Evolutionary conservation across 2,329 filamentous ascomycete species (phyloP).

Genomic region (Escovopsis sp.): DNA sequence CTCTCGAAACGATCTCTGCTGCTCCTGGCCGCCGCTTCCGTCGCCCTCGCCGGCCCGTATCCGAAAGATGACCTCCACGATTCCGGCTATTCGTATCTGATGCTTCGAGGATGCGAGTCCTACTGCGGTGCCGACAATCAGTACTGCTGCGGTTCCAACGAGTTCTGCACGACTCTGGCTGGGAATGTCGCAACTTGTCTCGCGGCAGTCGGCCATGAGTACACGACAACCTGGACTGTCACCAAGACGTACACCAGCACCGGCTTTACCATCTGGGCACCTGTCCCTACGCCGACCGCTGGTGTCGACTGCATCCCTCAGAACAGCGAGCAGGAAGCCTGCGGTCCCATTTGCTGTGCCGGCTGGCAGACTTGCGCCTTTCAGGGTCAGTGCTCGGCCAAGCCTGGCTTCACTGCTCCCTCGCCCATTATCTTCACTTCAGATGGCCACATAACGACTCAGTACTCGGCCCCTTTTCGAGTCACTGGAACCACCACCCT

Average conservation of each 20-base stretch:
- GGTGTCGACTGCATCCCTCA: slow-evolving; percentile 35
- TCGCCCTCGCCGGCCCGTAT: slow-evolving; percentile 29
- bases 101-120: slow-evolving; percentile 32
- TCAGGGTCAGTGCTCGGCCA: slow-evolving; percentile 41
- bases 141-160: slow-evolving; percentile 36
- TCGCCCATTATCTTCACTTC: slow-evolving; percentile 30
- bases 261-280: slow-evolving; percentile 33
- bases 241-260: slow-evolving; percentile 47
- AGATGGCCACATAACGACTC: slow-evolving; percentile 36
- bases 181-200: slow-evolving; percentile 36
- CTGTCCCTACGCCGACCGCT: slow-evolving; percentile 28
- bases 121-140: slow-evolving; percentile 41
- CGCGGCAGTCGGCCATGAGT: slow-evolving; percentile 20
- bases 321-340: slow-evolving; percentile 42
- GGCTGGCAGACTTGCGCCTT: slow-evolving; percentile 52
- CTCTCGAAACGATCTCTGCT: slow-evolving; percentile 14
- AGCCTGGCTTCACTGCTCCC: slow-evolving; percentile 30
- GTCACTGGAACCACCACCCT: slow-evolving; percentile 42
- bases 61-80: slow-evolving; percentile 35
- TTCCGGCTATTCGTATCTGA: slow-evolving; percentile 34
- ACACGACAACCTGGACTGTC: slow-evolving; percentile 46
- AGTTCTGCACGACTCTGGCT: slow-evolving; percentile 36
- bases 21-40: slow-evolving; percentile 22
- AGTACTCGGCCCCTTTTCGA: slow-evolving; percentile 36
- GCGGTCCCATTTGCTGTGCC: slow-evolving; percentile 57